Evolutionary conservation across 257 asterid genomes (phyloP), one percentile per base, ranked within the genome.

Genomic region (Thymus quinquecostatus): DNA sequence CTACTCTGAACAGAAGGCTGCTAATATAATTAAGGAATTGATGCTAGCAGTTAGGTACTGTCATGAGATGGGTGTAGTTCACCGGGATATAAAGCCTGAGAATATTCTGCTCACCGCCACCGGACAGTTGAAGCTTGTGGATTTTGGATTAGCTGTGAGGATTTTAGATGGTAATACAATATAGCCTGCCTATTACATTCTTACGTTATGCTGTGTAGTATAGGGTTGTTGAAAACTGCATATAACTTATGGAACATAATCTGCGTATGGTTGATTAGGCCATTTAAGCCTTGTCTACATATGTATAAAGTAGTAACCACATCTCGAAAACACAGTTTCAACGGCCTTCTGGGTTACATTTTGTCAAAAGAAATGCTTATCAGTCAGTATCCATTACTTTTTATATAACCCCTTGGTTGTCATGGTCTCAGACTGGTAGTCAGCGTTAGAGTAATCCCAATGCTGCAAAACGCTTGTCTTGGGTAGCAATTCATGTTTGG

Each of bases 31-130:
- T 75, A 92, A 88, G 82, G 97, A 92, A 45, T 75, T 92, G 79
- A 86, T 92, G 96, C 69, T 86, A 77, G 92, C 93, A 28, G 77
- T 92, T 54, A 80, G 89, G 71, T 92, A 89, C 75, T 92, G 97
- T 80, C 97, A 92, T 71, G 96, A 92, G 84, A 92, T 92, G 96
- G 96, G 97, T 64, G 97, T 89, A 60, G 97, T 89, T 62, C 97
- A 92, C 68, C 72, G 97, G 65, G 97, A 92, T 66, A 80, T 92
- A 77, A 92, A 92, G 86, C 97, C 97, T 49, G 96, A 92, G 79
- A 92, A 92, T 75, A 86, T 92, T 61, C 96, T 92, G 49, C 91
- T 92, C 45, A 76, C 89, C 10, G 27, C 86, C 59, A 70, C 96
- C 71, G 97, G 96, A 48, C 88, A 85, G 78, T 78, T 92, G 78